Base-by-base conservation (phyloP, 176 grass and related monocot genomes). In the Musa schizocarpa region DNA sequence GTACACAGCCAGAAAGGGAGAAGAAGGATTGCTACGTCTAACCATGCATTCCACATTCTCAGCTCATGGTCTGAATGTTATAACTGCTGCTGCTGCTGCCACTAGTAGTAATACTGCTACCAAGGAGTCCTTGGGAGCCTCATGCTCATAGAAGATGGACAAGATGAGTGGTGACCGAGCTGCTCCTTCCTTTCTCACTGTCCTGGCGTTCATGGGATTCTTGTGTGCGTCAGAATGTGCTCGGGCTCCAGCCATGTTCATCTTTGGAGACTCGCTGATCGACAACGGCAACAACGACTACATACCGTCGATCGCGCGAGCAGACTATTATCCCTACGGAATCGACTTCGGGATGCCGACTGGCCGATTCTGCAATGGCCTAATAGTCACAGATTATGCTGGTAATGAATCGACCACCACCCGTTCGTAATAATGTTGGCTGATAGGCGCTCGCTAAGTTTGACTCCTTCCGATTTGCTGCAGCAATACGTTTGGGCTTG, bases 201-300 rank as follows among this genome's bases (percentile, higher is more conserved):
- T 75, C 53, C 20, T 59, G 24, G 34, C 52, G 13, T 43, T 77
- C 57, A 63, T 17, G 24, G 19, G 19, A 6, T 1, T 78, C 52
- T 22, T 56, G 16, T 29, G 63, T 54, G 52, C 9, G 8, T 25
- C 51, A 11, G 25, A 21, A 12, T 43, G 77, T 51, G 65, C 66
- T 13, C 13, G 1, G 25, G 23, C 67, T n/a, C 25, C 66, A 0
- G 66, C 77, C 14, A 79, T 79, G 66, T 79, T 79, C 67, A 70
- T 79, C 11, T 79, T 79, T 26, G 77, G 77, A 1, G 77, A 79
- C 67, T 79, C 77, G 2, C 29, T 79, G 51, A 61, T 23, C 9
- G 77, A 79, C 53, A 71, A 67, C 24, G 77, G 77, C 14, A 79
- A 79, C 52, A 79, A 79, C 12, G 71, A 79, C n/a, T 79, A 71